phyloP scores from a whole-genome alignment of 495 filamentous ascomycete genomes.

The Penicilliopsis zonata region DNA sequence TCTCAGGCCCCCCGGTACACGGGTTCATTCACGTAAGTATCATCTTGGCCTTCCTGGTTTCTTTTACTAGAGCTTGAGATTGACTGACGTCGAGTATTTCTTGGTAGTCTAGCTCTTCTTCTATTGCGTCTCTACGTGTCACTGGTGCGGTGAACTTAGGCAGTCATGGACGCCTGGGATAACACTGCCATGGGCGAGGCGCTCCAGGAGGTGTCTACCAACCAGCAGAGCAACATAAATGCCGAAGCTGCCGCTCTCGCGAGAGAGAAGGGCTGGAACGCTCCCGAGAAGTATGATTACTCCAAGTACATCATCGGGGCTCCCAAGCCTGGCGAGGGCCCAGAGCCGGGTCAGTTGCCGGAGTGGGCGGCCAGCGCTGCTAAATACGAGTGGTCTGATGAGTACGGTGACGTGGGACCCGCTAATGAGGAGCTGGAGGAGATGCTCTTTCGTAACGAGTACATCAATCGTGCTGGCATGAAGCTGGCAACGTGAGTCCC shows the following conservation, averaged over 20 bases:
- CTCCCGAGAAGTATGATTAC: conserved; percentile 42
- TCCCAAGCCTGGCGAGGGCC: conserved; percentile 15
- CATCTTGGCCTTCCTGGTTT: no score
- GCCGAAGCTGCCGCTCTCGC: conserved; percentile 17
- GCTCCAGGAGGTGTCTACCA: conserved; percentile 23
- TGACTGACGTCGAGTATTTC: no score
- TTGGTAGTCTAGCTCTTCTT: no score
- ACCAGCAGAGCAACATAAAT: conserved; percentile 18
- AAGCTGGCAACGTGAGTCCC: conserved; percentile 26
- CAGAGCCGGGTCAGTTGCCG: conserved; percentile 10
- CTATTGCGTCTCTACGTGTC: no score
- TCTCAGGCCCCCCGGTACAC: no score
- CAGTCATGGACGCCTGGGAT: conserved; percentile 13
- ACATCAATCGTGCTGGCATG: conserved; percentile 28
- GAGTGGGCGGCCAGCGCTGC: conserved; percentile 45
- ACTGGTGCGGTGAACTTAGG: no score
- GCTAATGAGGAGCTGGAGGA: conserved; percentile 52
- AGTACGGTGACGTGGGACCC: conserved; percentile 78
- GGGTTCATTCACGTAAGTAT: no score
- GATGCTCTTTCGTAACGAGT: conserved; percentile 52
- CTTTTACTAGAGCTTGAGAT: no score
- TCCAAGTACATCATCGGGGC: conserved; percentile 26
- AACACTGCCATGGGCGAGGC: conserved; percentile 12
- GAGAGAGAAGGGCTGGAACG: conserved; percentile 40
- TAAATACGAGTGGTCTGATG: conserved; percentile 77